phyloP scores from a whole-genome alignment of 2,329 filamentous ascomycete genomes.

The Aspergillus hortae region DNA sequence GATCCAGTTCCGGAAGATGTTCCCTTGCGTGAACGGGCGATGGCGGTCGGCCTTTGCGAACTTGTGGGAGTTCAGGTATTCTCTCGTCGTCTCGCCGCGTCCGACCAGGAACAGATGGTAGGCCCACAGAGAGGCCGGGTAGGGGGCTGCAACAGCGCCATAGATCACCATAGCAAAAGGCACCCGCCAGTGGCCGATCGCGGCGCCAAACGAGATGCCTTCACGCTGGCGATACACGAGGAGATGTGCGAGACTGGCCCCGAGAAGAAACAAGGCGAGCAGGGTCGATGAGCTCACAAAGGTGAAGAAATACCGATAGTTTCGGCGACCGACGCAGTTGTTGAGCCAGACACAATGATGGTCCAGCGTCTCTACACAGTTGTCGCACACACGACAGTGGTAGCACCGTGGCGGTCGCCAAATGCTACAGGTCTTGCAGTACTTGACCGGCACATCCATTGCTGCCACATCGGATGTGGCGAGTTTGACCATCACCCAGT shows the following conservation, averaged over 20 bases:
- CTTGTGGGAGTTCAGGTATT: slow-evolving; percentile 95
- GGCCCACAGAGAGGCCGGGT: slow-evolving; percentile 76
- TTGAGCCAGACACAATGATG: slow-evolving; percentile 99
- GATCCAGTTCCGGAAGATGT: slow-evolving; percentile 71
- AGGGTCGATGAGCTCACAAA: slow-evolving; percentile 81
- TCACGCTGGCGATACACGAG: slow-evolving; percentile 66
- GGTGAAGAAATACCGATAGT: slow-evolving; percentile 96
- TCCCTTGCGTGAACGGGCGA: slow-evolving; percentile 80
- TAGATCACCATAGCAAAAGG: slow-evolving; percentile 89
- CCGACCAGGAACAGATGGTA: slow-evolving; percentile 93
- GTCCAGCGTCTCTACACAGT: slow-evolving; percentile 94
- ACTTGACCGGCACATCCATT: slow-evolving; percentile 98
- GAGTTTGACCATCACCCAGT: slow-evolving; percentile 90
- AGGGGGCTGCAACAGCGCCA: slow-evolving; percentile 68
- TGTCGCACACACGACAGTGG: slow-evolving; percentile 94
- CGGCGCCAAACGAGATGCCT: slow-evolving; percentile 61
- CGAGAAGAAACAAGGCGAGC: slow-evolving; percentile 71
- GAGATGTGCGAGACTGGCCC: slow-evolving; percentile 75
- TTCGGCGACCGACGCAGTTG: slow-evolving; percentile 93
- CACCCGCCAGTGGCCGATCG: slow-evolving; percentile 69
- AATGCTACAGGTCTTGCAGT: slow-evolving; percentile 95
- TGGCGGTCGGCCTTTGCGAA: slow-evolving; percentile 90
- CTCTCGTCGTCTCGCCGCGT: slow-evolving; percentile 88
- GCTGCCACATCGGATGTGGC: slow-evolving; percentile 70
- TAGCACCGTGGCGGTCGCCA: slow-evolving; percentile 95